Base-by-base conservation (phyloP, 2,329 filamentous ascomycete genomes). In the Monilinia vaccinii-corymbosi region DNA sequence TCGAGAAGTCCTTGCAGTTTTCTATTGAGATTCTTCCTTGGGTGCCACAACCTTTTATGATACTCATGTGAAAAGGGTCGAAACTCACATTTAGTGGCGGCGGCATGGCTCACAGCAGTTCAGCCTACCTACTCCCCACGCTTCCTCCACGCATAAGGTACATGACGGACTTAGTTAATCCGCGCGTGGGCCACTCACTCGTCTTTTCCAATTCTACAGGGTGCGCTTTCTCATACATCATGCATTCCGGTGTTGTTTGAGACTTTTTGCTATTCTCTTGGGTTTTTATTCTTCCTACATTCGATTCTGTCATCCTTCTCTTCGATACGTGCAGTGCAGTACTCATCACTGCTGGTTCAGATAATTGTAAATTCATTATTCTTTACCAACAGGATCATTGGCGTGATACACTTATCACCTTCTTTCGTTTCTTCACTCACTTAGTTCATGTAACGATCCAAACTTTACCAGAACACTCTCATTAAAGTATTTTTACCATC, bases 331-430 rank as follows among this genome's bases (percentile, higher is more conserved):
- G 61, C 63, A 57, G 65, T 62, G 65, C 57, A 64, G 62, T 67
- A 61, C 57, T 67, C 60, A 64, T 62, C 61, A 64, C 70, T 71
- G 69, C 69, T 71, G 69, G 70, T 62, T 71, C 70, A 71, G 68
- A 66, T 68, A 65, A 56, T 61, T 66, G 65, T 69, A 42, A 16
- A 50, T 34, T 36, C 21, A n/a, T 66, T 66, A 60, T 65, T 67
- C 58, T 62, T 58, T 64, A 64, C 66, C 62, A 60, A 65, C 68
- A 68, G 68, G 66, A 63, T 55, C 65, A 67, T 68, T 64, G 64
- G 67, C n/a, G n/a, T n/a, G n/a, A n/a, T n/a, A n/a, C n/a, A n/a
- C n/a, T n/a, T n/a, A n/a, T 57, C 25, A 51, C 36, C 21, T 46
- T 34, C 32, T 38, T 52, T 38, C 11, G 63, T 59, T 55, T 56